Conservation (phyloP, 257 asterid species). For the Ilex aquifolium region DNA sequence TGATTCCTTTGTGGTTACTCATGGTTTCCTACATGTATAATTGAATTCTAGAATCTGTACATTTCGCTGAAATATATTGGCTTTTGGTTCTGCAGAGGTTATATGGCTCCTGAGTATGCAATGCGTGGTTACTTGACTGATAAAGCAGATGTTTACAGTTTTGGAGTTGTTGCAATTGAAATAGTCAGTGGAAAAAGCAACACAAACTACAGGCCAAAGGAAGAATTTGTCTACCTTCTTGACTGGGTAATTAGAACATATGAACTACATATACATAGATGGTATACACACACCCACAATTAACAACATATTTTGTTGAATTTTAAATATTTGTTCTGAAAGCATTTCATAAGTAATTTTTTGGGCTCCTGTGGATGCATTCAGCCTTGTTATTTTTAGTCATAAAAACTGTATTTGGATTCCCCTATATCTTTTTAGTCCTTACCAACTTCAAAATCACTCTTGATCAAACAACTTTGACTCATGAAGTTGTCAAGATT, state of each 20-base stretch:
- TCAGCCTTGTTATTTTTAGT: neutral
- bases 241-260: conserved; percentile 58
- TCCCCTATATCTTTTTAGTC: too few relatives aligned
- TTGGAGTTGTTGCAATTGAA: conserved; percentile 89
- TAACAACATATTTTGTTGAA: too few relatives aligned
- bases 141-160: conserved; percentile 94
- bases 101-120: conserved; percentile 97
- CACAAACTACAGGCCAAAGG: conserved; percentile 67
- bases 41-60: too few relatives aligned
- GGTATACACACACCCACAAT: too few relatives aligned
- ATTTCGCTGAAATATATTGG: neutral
- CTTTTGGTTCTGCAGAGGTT: conserved; percentile 55
- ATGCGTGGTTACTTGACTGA: conserved; percentile 76
- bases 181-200: conserved; percentile 89
- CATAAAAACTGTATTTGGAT: too few relatives aligned
- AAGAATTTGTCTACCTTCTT: conserved; percentile 76
- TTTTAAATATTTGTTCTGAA: neutral
- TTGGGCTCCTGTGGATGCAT: neutral
- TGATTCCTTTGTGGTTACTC: too few relatives aligned
- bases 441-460: neutral
- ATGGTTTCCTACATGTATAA: too few relatives aligned
- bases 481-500: neutral
- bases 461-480: neutral
- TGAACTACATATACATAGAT: neutral
- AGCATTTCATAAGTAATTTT: neutral